Conservation (phyloP, 257 asterid genomes). For the Gentiana straminea region DNA sequence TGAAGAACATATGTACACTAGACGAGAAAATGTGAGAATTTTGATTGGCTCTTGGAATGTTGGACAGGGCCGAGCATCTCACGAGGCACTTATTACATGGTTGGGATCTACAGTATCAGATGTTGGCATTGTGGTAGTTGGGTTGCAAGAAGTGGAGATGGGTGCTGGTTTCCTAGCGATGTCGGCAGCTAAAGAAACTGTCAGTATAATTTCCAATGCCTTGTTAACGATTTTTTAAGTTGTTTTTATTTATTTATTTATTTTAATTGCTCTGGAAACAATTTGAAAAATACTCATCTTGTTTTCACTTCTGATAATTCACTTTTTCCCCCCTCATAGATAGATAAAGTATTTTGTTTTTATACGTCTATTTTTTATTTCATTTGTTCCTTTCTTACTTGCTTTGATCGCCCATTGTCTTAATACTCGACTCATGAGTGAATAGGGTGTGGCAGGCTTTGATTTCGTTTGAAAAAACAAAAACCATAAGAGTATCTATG, state of each 20-base stretch:
- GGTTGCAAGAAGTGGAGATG: constrained; percentile 97
- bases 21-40: constrained; percentile 43
- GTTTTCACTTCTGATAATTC: no score
- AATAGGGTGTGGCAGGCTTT: no score
- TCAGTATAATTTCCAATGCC: constrained; percentile 22
- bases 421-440: no score
- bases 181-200: constrained; percentile 99
- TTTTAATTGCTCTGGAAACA: no score
- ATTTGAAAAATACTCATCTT: no score
- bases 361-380: no score
- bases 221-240: not conserved
- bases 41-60: constrained; percentile 96
- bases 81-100: constrained; percentile 80
- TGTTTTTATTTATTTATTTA: not conserved
- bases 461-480: no score
- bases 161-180: constrained; percentile 99
- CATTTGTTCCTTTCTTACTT: no score
- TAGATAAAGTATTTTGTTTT: no score
- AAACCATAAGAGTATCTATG: no score
- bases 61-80: constrained; percentile 90
- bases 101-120: constrained; percentile 58
- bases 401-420: no score
- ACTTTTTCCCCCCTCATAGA: no score
- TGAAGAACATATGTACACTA: constrained; percentile 40
- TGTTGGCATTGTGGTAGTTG: constrained; percentile 80